Percentiles rank a stretch among this genome's conserved stretches.
phyloP scores from a whole-genome alignment of 2,329 filamentous ascomycete species.

The Aspergillus sp. region DNA sequence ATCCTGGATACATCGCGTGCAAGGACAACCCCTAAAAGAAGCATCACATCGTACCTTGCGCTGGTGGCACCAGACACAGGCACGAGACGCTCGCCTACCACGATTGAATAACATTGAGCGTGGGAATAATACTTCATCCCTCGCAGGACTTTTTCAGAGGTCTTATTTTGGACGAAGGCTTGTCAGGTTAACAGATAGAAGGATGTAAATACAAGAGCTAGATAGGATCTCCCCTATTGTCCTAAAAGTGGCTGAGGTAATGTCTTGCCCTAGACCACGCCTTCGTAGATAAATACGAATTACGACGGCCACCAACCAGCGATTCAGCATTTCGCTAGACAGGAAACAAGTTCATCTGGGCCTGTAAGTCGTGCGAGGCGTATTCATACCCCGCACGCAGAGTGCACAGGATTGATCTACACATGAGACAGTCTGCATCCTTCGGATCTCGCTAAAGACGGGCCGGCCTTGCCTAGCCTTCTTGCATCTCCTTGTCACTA shows the following conservation, averaged over 20 bases:
- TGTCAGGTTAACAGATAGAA: not conserved
- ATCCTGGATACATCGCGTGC: not conserved
- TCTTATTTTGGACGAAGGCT: too few relatives aligned
- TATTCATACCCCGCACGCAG: not conserved
- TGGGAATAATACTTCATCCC: not conserved
- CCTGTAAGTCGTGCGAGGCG: not conserved
- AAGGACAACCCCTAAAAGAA: not conserved
- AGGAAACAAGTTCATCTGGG: not conserved
- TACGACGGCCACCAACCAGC: not conserved
- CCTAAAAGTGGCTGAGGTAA: not conserved
- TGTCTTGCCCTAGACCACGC: not conserved
- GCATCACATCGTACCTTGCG: slow-evolving; percentile 2
- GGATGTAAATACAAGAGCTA: not conserved
- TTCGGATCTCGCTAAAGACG: not conserved
- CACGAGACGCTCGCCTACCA: not conserved
- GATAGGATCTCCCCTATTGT: not conserved
- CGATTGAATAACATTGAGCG: not conserved
- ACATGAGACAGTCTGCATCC: not conserved
- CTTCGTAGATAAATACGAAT: not conserved
- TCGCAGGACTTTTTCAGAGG: too few relatives aligned
- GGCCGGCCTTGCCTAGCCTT: too few relatives aligned
- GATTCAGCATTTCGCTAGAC: not conserved
- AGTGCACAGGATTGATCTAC: not conserved
- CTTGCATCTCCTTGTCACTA: not conserved
- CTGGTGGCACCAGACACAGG: not conserved